Conservation (phyloP, 495 filamentous ascomycete genomes). For the Friedmanniomyces endolithicus region DNA sequence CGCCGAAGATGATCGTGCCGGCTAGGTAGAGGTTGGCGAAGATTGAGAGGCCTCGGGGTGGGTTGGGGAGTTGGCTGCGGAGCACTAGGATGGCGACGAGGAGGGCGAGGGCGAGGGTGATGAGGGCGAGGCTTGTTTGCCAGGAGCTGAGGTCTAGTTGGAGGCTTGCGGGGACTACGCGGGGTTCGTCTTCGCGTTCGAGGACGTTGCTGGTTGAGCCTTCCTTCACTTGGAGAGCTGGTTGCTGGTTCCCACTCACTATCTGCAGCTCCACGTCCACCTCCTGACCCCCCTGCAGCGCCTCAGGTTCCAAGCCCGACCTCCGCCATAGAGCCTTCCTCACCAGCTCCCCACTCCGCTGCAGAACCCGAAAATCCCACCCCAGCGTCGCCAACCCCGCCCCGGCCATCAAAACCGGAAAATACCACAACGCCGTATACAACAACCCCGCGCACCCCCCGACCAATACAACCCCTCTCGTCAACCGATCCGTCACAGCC, state of each 20-base stretch:
- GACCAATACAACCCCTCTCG: constrained; percentile 57
- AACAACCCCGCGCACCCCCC: constrained; percentile 56
- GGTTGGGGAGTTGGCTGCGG: constrained; percentile 35
- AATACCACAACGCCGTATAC: constrained; percentile 75
- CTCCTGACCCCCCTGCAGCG: neutral
- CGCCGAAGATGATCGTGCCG: constrained; percentile 82
- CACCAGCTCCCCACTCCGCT: constrained; percentile 9
- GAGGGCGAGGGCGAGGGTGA: too few relatives aligned
- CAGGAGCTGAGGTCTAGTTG: constrained; percentile 29
- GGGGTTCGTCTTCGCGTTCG: neutral
- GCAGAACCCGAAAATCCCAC: constrained; percentile 48
- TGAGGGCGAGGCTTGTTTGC: constrained; percentile 38
- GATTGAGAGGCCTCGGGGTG: constrained; percentile 33
- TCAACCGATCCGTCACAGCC: constrained; percentile 60
- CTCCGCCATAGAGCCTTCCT: neutral
- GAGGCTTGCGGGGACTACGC: constrained; percentile 7
- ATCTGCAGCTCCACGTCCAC: neutral
- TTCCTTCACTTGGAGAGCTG: constrained; percentile 2
- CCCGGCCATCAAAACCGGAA: constrained; percentile 55
- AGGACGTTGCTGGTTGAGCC: neutral
- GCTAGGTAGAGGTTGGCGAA: constrained; percentile 77
- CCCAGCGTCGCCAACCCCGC: constrained; percentile 43
- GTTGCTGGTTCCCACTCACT: neutral
- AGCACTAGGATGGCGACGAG: constrained; percentile 53
- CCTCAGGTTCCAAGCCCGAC: neutral